Evolutionary conservation across 345 rosid species (phyloP).

Genomic region (Brassica napus): Da-Ae NC_063442.1:23831001-23831500

Average conservation of each 20-base stretch:
- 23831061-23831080: slow-evolving; percentile 24
- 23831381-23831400: slow-evolving; percentile 83
- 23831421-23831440: slow-evolving; percentile 84
- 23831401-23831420: slow-evolving; percentile 83
- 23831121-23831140: slow-evolving; percentile 43
- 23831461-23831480: background rate
- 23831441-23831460: slow-evolving; percentile 74
- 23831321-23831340: slow-evolving; percentile 74
- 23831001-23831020: slow-evolving; percentile 66
- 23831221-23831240: slow-evolving; percentile 73
- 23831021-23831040: slow-evolving; percentile 46
- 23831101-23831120: slow-evolving; percentile 27
- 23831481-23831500: background rate
- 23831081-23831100: background rate
- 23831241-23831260: slow-evolving; percentile 92
- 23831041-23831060: slow-evolving; percentile 13
- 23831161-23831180: slow-evolving; percentile 84
- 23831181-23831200: slow-evolving; percentile 82
- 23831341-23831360: slow-evolving; percentile 88
- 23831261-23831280: slow-evolving; percentile 83
- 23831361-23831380: slow-evolving; percentile 84
- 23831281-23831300: background rate
- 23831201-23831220: slow-evolving; percentile 80
- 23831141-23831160: slow-evolving; percentile 63
- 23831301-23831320: slow-evolving; percentile 40